Evolutionary conservation across 1,139 yeast genomes (phyloP).

Genomic region (Blastobotrys indianensis): DNA sequence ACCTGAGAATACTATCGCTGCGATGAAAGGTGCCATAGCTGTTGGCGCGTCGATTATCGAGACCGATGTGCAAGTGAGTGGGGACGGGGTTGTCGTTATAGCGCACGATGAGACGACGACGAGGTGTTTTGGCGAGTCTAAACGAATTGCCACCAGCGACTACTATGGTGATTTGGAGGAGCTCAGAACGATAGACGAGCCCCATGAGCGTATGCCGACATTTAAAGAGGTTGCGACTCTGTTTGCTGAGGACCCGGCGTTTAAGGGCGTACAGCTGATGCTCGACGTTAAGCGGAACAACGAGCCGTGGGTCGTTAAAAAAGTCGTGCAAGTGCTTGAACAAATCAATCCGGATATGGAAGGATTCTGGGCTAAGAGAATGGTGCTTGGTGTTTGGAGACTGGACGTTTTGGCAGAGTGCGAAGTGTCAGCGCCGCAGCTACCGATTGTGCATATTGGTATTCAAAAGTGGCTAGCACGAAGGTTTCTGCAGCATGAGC

Average conservation of each 20-base stretch:
- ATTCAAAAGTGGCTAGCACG: conserved; percentile 38
- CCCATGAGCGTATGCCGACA: conserved; percentile 54
- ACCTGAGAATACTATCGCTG: conserved; percentile 75
- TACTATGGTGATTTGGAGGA: conserved; percentile 41
- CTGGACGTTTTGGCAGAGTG: conserved; percentile 56
- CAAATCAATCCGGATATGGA: conserved; percentile 44
- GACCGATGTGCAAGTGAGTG: conserved; percentile 75
- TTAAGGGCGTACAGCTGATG: conserved; percentile 48
- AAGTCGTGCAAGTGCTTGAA: conserved; percentile 47
- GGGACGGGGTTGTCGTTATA: conserved; percentile 67
- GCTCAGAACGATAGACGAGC: conserved; percentile 49
- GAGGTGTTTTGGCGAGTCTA: conserved; percentile 49
- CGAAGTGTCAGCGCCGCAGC: conserved; percentile 37
- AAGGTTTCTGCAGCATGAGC: conserved; percentile 33
- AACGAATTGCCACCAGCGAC: conserved; percentile 36
- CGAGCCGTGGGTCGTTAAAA: conserved; percentile 50
- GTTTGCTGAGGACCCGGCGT: conserved; percentile 42
- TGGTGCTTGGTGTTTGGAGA: conserved; percentile 82
- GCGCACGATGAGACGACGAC: conserved; percentile 64
- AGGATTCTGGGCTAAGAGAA: conserved; percentile 57
- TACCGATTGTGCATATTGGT: conserved; percentile 50
- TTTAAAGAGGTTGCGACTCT: conserved; percentile 56
- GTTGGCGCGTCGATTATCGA: conserved; percentile 71
- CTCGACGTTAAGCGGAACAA: conserved; percentile 77
- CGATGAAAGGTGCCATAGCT: conserved; percentile 64